Conservation (phyloP, 768 basidiomycete species). For the Leccinum rimulosum region DNA sequence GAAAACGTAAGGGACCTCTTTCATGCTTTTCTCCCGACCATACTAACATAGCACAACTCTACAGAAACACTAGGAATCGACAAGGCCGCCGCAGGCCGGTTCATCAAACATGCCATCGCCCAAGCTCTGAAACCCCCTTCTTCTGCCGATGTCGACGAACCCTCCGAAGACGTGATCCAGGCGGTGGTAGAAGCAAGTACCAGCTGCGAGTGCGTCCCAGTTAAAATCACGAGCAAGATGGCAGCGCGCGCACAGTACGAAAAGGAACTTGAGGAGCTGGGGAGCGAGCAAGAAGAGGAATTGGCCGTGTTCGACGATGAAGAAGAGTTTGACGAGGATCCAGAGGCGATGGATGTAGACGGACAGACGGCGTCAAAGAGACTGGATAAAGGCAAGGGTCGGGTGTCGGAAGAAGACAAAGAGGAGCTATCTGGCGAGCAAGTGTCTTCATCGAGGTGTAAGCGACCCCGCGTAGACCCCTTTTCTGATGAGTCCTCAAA, state of each 20-base stretch:
- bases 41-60: too few relatives aligned
- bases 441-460: too few relatives aligned
- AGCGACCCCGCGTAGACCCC: too few relatives aligned
- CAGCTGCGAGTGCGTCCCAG: constrained; percentile 37
- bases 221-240: constrained; percentile 56
- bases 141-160: constrained; percentile 32
- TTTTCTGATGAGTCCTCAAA: constrained; percentile 51
- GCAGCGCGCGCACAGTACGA: too few relatives aligned
- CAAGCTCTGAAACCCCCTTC: too few relatives aligned
- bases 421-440: too few relatives aligned
- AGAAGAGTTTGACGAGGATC: constrained; percentile 5
- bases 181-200: constrained; percentile 14
- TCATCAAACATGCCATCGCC: too few relatives aligned
- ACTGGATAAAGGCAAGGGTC: constrained; percentile 37
- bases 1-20: too few relatives aligned
- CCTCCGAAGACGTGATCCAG: constrained; percentile 1
- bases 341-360: constrained; percentile 12
- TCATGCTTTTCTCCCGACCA: too few relatives aligned
- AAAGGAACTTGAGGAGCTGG: too few relatives aligned
- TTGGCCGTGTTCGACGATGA: constrained; percentile 37
- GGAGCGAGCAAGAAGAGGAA: constrained; percentile 20
- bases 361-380: background rate
- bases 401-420: constrained; percentile 32
- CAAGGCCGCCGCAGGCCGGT: too few relatives aligned
- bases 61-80: too few relatives aligned